phyloP scores from a whole-genome alignment of 257 asterid species.

The Fraxinus excelsior region DNA sequence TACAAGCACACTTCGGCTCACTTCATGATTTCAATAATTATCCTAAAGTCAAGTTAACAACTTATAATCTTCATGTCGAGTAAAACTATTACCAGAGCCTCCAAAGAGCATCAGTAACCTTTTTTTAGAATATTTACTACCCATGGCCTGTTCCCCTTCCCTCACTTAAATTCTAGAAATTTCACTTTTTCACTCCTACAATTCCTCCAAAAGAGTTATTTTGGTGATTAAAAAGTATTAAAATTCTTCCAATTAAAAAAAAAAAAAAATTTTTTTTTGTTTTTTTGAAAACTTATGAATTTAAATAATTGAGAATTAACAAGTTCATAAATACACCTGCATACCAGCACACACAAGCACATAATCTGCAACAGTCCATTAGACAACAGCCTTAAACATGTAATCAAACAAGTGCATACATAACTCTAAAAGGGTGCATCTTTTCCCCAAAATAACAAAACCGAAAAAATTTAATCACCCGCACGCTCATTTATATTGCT shows the following conservation, averaged over 20 bases:
- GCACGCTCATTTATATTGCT: conserved; percentile 2
- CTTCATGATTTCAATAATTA: not conserved
- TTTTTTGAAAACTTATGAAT: not conserved
- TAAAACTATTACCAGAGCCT: not conserved
- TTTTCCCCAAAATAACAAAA: not conserved
- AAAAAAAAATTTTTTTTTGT: too few relatives aligned
- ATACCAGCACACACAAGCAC: not conserved
- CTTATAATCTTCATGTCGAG: not conserved
- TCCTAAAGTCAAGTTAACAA: not conserved
- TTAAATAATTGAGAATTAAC: not conserved
- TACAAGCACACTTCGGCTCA: not conserved
- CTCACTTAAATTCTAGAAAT: not conserved
- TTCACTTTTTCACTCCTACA: not conserved
- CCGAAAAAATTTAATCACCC: not conserved
- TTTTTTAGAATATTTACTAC: not conserved
- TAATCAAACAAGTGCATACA: not conserved
- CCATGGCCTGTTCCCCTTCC: not conserved
- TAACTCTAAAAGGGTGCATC: not conserved
- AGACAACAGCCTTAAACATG: not conserved
- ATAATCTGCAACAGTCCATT: not conserved
- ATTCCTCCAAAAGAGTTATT: not conserved
- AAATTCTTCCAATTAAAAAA: not conserved
- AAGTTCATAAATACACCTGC: not conserved
- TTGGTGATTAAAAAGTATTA: not conserved
- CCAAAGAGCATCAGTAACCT: not conserved